Conservation (phyloP, 2,329 filamentous ascomycete species). For the Microcyclospora pomicola region DNA sequence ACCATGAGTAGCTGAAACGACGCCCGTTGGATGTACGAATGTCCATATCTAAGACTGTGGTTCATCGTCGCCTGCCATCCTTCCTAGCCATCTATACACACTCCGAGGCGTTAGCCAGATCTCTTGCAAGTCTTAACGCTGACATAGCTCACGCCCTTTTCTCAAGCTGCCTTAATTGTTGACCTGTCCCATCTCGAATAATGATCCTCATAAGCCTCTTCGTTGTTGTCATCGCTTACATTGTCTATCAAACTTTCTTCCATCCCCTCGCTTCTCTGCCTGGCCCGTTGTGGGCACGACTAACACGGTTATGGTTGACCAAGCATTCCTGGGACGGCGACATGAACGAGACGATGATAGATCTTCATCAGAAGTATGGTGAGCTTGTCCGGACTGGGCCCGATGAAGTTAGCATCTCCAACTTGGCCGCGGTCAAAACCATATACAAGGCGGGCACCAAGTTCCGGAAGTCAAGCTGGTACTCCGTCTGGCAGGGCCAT, state of each 20-base stretch:
- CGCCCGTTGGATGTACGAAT: too few relatives aligned
- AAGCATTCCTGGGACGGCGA: slow-evolving; percentile 20
- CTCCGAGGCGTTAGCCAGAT: too few relatives aligned
- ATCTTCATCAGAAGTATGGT: slow-evolving; percentile 18
- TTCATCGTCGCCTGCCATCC: too few relatives aligned
- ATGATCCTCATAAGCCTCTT: too few relatives aligned
- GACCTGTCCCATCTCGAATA: too few relatives aligned
- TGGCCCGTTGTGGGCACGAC: slow-evolving; percentile 14
- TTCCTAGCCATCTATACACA: too few relatives aligned
- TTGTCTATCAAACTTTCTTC: slow-evolving; percentile 15
- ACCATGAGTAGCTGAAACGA: too few relatives aligned
- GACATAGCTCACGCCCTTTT: too few relatives aligned
- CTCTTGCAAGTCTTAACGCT: too few relatives aligned
- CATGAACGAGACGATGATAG: slow-evolving; percentile 17
- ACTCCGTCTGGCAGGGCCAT: slow-evolving; percentile 27
- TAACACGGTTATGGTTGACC: slow-evolving; percentile 19
- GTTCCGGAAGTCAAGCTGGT: slow-evolving; percentile 30
- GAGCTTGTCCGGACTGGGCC: slow-evolving; percentile 20
- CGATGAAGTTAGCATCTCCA: slow-evolving; percentile 19
- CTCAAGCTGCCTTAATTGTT: too few relatives aligned
- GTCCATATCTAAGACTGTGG: too few relatives aligned
- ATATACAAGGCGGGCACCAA: slow-evolving; percentile 27
- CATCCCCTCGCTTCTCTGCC: slow-evolving; percentile 16
- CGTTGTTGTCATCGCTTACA: slow-evolving; percentile 4
- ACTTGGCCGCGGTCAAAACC: slow-evolving; percentile 16